These are phyloP conservation scores for Teratosphaeria epicoccoides DNA, from an alignment of 2,329 filamentous ascomycete species.

Conservation along the genomic window DNA sequence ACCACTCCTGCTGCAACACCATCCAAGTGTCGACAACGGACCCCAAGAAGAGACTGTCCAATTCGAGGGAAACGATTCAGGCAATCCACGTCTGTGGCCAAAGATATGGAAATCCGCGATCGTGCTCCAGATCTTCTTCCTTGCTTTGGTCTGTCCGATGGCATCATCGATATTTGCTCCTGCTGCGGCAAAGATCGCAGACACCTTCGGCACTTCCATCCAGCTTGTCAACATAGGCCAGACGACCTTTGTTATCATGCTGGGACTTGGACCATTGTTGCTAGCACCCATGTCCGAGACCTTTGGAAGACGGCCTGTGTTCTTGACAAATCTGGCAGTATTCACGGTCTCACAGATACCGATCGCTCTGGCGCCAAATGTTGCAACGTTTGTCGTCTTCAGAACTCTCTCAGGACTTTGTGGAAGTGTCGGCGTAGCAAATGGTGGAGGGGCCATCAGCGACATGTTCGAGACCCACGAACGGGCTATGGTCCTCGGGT, in stretches of 20 bases:
- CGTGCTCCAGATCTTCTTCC: neutral
- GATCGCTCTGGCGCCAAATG: conserved; percentile 36
- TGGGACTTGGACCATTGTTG: conserved; percentile 37
- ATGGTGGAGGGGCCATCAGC: conserved; percentile 39
- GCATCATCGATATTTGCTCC: neutral
- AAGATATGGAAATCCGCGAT: neutral
- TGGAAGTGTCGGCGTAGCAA: conserved; percentile 40
- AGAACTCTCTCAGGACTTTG: conserved; percentile 38
- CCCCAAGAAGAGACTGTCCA: neutral
- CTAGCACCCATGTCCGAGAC: conserved; percentile 38
- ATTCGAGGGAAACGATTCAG: neutral
- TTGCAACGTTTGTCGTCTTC: conserved; percentile 32
- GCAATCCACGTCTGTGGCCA: neutral
- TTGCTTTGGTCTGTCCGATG: neutral
- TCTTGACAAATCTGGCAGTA: conserved; percentile 32
- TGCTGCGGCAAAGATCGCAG: conserved; percentile 26
- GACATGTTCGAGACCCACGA: conserved; percentile 40
- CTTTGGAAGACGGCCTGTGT: conserved; percentile 35
- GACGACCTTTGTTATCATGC: conserved; percentile 39
- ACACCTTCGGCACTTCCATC: conserved; percentile 30
- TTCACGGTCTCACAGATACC: conserved; percentile 38
- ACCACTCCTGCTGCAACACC: neutral
- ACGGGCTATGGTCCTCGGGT: conserved; percentile 19
- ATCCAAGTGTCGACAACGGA: neutral
- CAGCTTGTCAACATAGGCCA: conserved; percentile 36